Conservation (phyloP, 2,329 filamentous ascomycete genomes). For the Cladobotryum mycophilum region DNA sequence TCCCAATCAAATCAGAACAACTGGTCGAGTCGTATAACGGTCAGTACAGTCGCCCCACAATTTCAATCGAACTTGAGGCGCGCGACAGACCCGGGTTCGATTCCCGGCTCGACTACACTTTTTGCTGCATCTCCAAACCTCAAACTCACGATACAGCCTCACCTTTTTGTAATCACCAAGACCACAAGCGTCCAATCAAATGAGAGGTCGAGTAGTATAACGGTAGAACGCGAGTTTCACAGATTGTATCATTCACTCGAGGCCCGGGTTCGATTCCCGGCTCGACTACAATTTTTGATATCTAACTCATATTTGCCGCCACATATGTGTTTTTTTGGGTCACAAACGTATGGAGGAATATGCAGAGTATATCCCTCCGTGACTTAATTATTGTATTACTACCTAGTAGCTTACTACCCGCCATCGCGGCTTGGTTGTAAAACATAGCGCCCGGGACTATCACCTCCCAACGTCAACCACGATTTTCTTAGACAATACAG, state of each 20-base stretch:
- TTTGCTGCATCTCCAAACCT: background rate
- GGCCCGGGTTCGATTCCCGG: constrained; percentile 3
- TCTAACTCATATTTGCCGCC: too few species aligned
- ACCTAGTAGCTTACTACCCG: too few species aligned
- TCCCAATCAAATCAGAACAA: background rate
- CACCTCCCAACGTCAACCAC: too few species aligned
- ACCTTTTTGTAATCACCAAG: background rate
- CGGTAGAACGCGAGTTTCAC: background rate
- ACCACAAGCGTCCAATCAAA: background rate
- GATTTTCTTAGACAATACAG: too few species aligned
- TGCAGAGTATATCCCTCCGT: too few species aligned
- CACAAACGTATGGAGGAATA: too few species aligned
- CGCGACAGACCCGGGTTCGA: constrained; percentile 5
- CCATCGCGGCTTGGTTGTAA: too few species aligned
- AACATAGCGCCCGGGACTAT: too few species aligned
- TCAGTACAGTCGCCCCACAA: constrained; percentile 1
- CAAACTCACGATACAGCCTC: background rate
- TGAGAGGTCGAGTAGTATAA: background rate
- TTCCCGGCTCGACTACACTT: constrained; percentile 5
- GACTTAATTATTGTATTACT: too few species aligned
- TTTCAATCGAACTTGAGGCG: background rate
- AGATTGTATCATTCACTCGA: background rate
- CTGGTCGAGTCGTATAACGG: constrained; percentile 5
- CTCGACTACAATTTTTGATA: constrained; percentile 1
- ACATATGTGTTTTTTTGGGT: background rate